phyloP scores from a whole-genome alignment of 306 rosid genomes.

The Trifolium fragiferum region DNA sequence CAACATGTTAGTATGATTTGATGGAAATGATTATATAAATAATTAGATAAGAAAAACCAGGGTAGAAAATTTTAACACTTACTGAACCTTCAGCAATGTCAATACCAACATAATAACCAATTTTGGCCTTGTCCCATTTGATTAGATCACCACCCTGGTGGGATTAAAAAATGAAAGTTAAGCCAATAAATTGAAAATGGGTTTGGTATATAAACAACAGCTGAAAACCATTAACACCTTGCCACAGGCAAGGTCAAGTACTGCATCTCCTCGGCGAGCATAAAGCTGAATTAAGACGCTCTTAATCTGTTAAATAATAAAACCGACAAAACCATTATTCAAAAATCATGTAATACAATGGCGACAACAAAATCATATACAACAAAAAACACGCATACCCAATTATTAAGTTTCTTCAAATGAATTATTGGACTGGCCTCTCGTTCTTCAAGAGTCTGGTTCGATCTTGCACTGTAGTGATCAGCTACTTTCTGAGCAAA shows the following conservation, averaged over 20 bases:
- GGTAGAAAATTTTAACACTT: constrained; percentile 45
- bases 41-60: constrained; percentile 28
- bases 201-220: constrained; percentile 1
- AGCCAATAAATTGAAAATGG: constrained; percentile 15
- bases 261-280: constrained; percentile 85
- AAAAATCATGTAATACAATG: constrained; percentile 2
- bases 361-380: not conserved
- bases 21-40: constrained; percentile 9
- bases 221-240: constrained; percentile 63
- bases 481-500: constrained; percentile 92
- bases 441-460: constrained; percentile 90
- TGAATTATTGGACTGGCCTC: constrained; percentile 92
- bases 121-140: constrained; percentile 98
- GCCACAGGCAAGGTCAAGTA: constrained; percentile 97
- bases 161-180: constrained; percentile 25
- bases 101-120: constrained; percentile 96
- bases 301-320: constrained; percentile 71
- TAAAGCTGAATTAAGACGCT: constrained; percentile 96
- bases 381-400: constrained; percentile 55
- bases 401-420: constrained; percentile 90
- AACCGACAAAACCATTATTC: constrained; percentile 16
- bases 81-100: constrained; percentile 98
- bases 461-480: constrained; percentile 74
- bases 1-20: not conserved
- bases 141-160: constrained; percentile 97